phyloP scores from a whole-genome alignment of 2,329 filamentous ascomycete genomes.

The Phyllosticta paracitricarpa region DNA sequence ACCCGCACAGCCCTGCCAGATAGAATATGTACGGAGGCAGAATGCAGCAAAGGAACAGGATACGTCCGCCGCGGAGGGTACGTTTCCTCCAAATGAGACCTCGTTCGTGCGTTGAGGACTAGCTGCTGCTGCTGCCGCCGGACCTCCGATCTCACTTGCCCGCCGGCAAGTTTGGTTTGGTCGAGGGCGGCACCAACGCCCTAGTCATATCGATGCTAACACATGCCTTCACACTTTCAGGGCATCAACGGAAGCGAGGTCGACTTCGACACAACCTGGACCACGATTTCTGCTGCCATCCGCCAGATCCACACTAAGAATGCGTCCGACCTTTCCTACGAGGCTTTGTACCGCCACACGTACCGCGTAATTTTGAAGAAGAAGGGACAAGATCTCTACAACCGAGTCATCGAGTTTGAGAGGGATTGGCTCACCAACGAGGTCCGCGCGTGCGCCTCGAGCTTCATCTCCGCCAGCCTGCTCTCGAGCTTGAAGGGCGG shows the following conservation, averaged over 20 bases:
- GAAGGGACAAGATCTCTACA: conserved; percentile 72
- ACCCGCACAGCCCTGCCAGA: background rate
- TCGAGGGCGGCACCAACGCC: background rate
- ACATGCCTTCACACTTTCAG: conserved; percentile 27
- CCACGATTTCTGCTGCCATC: conserved; percentile 63
- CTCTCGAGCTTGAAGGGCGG: conserved; percentile 43
- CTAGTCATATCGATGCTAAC: background rate
- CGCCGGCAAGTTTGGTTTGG: background rate
- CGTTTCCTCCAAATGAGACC: conserved; percentile 23
- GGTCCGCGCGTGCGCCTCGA: conserved; percentile 61
- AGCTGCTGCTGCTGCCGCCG: background rate
- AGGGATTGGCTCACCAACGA: conserved; percentile 66
- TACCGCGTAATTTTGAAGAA: conserved; percentile 92
- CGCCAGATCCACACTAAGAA: conserved; percentile 86
- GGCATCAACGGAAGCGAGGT: conserved; percentile 51
- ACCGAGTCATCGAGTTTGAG: conserved; percentile 71
- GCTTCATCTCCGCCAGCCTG: conserved; percentile 61
- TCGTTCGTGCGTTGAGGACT: background rate
- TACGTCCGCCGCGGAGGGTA: conserved; percentile 58
- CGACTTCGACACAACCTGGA: conserved; percentile 84
- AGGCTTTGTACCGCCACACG: conserved; percentile 85
- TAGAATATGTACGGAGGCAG: conserved; percentile 4
- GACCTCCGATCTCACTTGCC: background rate
- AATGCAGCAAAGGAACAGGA: conserved; percentile 43
- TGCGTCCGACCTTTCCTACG: conserved; percentile 82